A percentile compares a stretch with the other conserved stretches of the same genome.
Conservation (phyloP, 1,284 basidiomycete genomes). For the Ceratobasidium theobromae region DNA sequence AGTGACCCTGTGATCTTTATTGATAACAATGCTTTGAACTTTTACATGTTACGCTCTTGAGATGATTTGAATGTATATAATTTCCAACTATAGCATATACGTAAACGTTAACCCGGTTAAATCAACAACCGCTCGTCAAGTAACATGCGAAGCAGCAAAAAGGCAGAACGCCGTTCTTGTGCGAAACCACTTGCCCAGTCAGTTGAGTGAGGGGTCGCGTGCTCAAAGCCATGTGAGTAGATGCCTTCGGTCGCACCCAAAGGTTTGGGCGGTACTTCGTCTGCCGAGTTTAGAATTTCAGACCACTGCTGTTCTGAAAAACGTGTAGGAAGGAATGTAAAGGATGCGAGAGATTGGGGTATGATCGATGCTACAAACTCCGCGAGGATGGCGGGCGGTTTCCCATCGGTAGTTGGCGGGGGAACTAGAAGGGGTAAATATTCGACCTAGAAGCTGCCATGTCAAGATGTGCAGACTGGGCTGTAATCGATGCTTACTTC, state of each 20-base stretch:
- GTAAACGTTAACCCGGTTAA: neutral
- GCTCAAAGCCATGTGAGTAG: slow-evolving; percentile 22
- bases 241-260: neutral
- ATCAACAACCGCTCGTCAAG: slow-evolving; percentile 20
- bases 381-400: slow-evolving; percentile 22
- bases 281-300: neutral
- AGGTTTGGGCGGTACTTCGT: neutral
- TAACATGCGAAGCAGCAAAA: slow-evolving; percentile 22
- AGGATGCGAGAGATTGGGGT: slow-evolving; percentile 15
- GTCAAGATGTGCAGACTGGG: neutral
- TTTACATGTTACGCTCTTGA: no score
- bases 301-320: slow-evolving; percentile 30
- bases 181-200: slow-evolving; percentile 24
- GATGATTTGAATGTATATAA: slow-evolving; percentile 16
- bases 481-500: neutral
- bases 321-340: neutral
- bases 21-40: no score
- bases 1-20: no score
- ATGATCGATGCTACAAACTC: slow-evolving; percentile 27
- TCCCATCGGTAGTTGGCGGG: slow-evolving; percentile 12
- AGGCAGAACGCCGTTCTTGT: slow-evolving; percentile 26
- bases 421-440: slow-evolving; percentile 11
- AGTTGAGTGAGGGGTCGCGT: slow-evolving; percentile 1
- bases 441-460: neutral
- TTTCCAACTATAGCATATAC: slow-evolving; percentile 20